Evolutionary conservation across 495 filamentous ascomycete species (phyloP), one percentile per base, ranked within the genome.

Genomic region (Paragyromitra xinjiangensis): DNA sequence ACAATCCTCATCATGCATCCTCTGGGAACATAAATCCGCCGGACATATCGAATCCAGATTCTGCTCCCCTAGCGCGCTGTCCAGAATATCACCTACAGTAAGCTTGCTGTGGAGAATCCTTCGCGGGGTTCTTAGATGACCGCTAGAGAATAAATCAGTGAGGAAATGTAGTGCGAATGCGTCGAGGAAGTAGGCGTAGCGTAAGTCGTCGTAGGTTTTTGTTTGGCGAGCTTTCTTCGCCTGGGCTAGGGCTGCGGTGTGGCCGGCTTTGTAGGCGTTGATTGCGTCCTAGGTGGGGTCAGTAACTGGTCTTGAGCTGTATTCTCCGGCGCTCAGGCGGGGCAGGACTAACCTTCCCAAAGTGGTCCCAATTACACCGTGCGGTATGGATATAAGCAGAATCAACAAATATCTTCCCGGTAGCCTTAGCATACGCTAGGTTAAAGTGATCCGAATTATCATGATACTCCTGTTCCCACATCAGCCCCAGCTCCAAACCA

Each of bases 121-220:
- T 12, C 69, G 34, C 6, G 69, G 69, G 0, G 59, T 37, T 4
- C 69, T 12, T 5, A 72, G 55, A 64, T 72, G 69, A 3, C 69
- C 69, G 37, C 69, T 72, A 16, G 56, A 63, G 42, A 72, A 72
- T n/a, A 50, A 12, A 64, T 72, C 69, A 0, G 69, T 72, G 7
- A 72, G 34, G 42, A 72, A 72, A 34, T 72, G 69, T 2, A 72
- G 69, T 12, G 37, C 69, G 7, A 42, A 72, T n/a, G 16, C 56
- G 0, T 72, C 69, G 11, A 64, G 39, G 16, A 64, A 58, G 37
- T 72, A 72, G 22, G 69, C 69, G 22, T 58, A 58, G 14, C 55
- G 55, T 16, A 58, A 22, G 55, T 29, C 55, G 1, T 26, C 22
- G 8, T 26, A 16, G 55, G 8, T 5, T 24, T 8, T 19, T 6